These are phyloP conservation scores for Colletotrichum plurivorum DNA, from an alignment of 2,329 filamentous ascomycete genomes.

Conservation along the genomic window DNA sequence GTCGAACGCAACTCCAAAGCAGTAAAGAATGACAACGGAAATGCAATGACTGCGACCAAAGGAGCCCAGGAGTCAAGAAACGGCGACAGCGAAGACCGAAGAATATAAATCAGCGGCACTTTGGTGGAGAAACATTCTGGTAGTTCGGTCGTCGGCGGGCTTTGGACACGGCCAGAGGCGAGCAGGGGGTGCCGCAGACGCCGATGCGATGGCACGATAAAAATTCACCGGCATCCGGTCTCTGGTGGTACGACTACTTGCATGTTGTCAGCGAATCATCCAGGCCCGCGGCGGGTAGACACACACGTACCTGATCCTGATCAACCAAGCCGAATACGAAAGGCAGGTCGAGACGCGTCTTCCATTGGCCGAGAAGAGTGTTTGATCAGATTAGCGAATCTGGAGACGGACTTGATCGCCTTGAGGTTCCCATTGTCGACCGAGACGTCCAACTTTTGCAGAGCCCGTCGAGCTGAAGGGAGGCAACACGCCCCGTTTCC, in stretches of 20 bases:
- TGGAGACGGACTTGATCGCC: constrained; percentile 22
- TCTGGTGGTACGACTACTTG: constrained; percentile 31
- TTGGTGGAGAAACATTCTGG: constrained; percentile 6
- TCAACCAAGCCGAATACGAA: constrained; percentile 34
- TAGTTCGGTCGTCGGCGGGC: constrained; percentile 21
- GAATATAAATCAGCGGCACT: constrained; percentile 14
- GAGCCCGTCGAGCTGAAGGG: constrained; percentile 21
- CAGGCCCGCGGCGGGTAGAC: not conserved
- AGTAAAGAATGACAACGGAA: not conserved
- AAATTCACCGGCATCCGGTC: constrained; percentile 37
- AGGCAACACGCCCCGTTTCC: constrained; percentile 10
- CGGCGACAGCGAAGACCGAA: not conserved
- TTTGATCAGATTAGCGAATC: constrained; percentile 31
- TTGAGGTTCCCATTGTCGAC: not conserved
- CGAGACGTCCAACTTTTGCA: not conserved
- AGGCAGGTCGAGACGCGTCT: not conserved
- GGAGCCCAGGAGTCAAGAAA: not conserved
- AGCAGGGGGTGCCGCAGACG: constrained; percentile 26
- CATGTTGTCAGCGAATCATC: constrained; percentile 28
- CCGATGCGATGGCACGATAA: constrained; percentile 38
- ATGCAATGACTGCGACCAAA: not conserved
- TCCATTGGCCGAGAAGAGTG: not conserved
- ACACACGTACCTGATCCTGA: too few species aligned
- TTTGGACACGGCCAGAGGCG: constrained; percentile 25
- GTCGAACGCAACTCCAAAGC: not conserved